Conservation (phyloP, 225 moss, liverwort and hornwort species). For the Pseudisothecium myosuroides region DNA sequence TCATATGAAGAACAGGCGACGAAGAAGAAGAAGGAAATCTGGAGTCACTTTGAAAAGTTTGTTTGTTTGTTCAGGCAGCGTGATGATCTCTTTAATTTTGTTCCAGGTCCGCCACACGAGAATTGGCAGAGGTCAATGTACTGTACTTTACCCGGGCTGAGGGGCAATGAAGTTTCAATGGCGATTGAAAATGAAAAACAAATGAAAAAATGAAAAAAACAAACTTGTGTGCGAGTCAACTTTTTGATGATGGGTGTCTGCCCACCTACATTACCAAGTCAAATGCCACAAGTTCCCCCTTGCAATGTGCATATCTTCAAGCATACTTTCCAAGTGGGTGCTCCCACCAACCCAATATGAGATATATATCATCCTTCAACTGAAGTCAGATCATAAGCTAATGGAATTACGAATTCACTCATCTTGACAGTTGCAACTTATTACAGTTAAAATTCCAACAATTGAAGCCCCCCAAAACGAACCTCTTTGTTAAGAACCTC, state of each 20-base stretch:
- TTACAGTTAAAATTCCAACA: background rate
- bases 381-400: background rate
- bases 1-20: background rate
- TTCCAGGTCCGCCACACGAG: background rate
- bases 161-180: background rate
- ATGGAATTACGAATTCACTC: background rate
- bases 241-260: slow-evolving; percentile 4
- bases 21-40: background rate
- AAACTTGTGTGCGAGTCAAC: slow-evolving; percentile 6
- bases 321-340: slow-evolving; percentile 22
- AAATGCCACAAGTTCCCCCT: slow-evolving; percentile 19
- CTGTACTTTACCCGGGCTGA: background rate
- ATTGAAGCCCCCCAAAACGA: background rate
- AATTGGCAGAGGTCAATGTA: background rate
- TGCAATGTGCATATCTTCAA: slow-evolving; percentile 2
- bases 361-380: background rate
- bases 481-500: background rate
- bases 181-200: background rate
- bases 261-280: slow-evolving; percentile 10
- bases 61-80: too few species aligned
- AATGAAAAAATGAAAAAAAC: background rate
- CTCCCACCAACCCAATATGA: slow-evolving; percentile 10
- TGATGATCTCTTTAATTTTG: too few species aligned
- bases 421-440: background rate
- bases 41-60: background rate